Evolutionary conservation across 1,284 basidiomycete genomes (phyloP).

Genomic region (Cryptococcus neoformans): DNA sequence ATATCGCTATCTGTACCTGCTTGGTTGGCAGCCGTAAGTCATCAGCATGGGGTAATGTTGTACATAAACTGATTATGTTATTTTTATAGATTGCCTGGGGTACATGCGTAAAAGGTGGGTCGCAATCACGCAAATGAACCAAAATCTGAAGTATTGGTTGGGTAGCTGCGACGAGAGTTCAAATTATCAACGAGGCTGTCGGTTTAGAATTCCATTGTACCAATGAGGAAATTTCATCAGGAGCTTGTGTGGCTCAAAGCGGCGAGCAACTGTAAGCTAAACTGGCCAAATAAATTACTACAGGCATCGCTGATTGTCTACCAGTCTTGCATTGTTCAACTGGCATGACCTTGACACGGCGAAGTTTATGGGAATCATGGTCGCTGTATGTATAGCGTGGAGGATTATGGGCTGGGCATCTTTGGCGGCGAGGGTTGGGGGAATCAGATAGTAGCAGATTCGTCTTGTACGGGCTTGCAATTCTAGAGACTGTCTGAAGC

Average conservation of each 20-base stretch:
- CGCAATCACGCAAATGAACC: background rate
- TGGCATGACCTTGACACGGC: constrained; percentile 43
- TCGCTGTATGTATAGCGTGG: constrained; percentile 43
- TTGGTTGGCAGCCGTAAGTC: constrained; percentile 42
- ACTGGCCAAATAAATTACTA: constrained; percentile 3
- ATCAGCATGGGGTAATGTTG: background rate
- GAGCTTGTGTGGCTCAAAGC: constrained; percentile 48
- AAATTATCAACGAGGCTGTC: constrained; percentile 51
- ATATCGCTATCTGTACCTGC: constrained; percentile 48
- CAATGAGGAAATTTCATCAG: constrained; percentile 33
- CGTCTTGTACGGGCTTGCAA: no score
- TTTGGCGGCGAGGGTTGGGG: constrained; percentile 24
- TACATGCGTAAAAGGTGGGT: constrained; percentile 26
- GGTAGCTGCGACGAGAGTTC: constrained; percentile 37
- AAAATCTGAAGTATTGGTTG: background rate
- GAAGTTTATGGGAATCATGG: constrained; percentile 46
- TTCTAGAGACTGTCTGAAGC: no score
- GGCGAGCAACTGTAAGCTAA: constrained; percentile 49
- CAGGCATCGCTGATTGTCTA: constrained; percentile 1
- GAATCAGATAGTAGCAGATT: constrained; percentile 14
- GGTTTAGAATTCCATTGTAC: constrained; percentile 49
- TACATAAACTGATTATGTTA: background rate
- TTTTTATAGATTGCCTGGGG: constrained; percentile 40
- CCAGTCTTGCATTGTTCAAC: constrained; percentile 37
- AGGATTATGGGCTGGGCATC: constrained; percentile 33